Base-by-base conservation (phyloP, 2,329 filamentous ascomycete species). In the Volutella citrinella region DNA sequence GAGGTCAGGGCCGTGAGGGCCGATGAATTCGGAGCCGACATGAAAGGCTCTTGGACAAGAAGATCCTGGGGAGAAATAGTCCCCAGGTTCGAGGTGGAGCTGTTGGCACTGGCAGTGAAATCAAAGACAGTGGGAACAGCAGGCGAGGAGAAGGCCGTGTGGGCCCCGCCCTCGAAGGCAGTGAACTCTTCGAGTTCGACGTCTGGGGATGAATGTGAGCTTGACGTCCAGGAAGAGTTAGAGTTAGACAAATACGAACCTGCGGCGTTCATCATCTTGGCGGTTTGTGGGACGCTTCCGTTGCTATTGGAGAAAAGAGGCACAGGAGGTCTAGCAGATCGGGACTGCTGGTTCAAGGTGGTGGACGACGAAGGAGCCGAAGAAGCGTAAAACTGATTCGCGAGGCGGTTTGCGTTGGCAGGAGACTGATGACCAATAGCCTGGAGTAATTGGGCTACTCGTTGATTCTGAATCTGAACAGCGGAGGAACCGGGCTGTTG, bases 61-160 rank as follows among this genome's bases (percentile, higher is more conserved):
- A 95, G 71, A 54, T 95, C 88, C 61, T 86, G 82, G 14, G 89
- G 89, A 42, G 89, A 95, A 43, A 95, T 77, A 25, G 89, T 95
- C 51, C 74, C 77, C 56, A 79, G 56, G 57, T 78, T 74, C 55
- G 67, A 70, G 19, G 64, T 63, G 32, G 72, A 69, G 59, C 69
- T 72, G 27, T 70, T 65, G 23, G 64, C 63, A 48, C 65, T 69
- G 40, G 61, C 59, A 38, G 52, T 63, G 48, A 73, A 58, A 50
- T 80, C 77, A 60, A 76, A 76, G 30, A 66, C 64, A 20, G 61
- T 63, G 28, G 66, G 59, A 29, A 74, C 57, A 36, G 67, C 70
- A 19, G 76, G 74, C 37, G 75, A 78, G 34, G 73, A 73, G 56
- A 70, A 76, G 42, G 67, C 66, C 44, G 70, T 66, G 43, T 68